These are phyloP conservation scores for Fusarium fujikuroi DNA, from an alignment of 2,329 filamentous ascomycete genomes.

Conservation along the genomic window DNA sequence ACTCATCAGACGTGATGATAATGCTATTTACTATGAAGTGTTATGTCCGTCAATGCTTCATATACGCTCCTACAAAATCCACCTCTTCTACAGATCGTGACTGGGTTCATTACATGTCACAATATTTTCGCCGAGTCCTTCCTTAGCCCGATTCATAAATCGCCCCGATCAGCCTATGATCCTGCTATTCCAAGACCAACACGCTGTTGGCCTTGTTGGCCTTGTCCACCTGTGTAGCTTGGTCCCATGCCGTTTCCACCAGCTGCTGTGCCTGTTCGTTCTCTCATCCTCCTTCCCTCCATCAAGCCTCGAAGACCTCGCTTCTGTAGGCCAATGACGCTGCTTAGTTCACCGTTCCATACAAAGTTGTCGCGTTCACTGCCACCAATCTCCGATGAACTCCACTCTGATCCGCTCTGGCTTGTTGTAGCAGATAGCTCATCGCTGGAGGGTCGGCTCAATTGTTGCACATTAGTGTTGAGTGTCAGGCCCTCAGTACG, in stretches of 20 bases:
- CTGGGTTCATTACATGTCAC: conserved; percentile 41
- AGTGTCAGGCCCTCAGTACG: conserved; percentile 58
- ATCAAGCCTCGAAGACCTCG: conserved; percentile 90
- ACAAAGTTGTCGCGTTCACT: conserved; percentile 63
- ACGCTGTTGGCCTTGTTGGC: conserved; percentile 46
- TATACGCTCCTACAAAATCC: conserved; percentile 33
- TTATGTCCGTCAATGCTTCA: conserved; percentile 30
- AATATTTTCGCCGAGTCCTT: conserved; percentile 31
- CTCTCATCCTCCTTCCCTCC: conserved; percentile 89
- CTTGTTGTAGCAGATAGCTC: conserved; percentile 63
- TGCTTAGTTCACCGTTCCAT: conserved; percentile 85
- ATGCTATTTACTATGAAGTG: conserved; percentile 30
- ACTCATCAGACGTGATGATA: conserved; percentile 11
- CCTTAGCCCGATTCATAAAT: conserved; percentile 6
- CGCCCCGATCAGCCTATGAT: conserved; percentile 45
- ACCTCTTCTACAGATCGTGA: conserved; percentile 31
- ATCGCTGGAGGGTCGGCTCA: conserved; percentile 56
- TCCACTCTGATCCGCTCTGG: conserved; percentile 66
- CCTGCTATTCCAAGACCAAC: conserved; percentile 66
- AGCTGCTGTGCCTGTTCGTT: conserved; percentile 67
- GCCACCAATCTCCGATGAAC: conserved; percentile 64
- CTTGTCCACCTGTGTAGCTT: conserved; percentile 34
- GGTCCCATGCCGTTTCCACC: conserved; percentile 34
- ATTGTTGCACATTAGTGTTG: conserved; percentile 56
- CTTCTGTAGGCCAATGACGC: conserved; percentile 96